phyloP scores from a whole-genome alignment of 345 rosid genomes.

The Lenwebbia sp. region DNA sequence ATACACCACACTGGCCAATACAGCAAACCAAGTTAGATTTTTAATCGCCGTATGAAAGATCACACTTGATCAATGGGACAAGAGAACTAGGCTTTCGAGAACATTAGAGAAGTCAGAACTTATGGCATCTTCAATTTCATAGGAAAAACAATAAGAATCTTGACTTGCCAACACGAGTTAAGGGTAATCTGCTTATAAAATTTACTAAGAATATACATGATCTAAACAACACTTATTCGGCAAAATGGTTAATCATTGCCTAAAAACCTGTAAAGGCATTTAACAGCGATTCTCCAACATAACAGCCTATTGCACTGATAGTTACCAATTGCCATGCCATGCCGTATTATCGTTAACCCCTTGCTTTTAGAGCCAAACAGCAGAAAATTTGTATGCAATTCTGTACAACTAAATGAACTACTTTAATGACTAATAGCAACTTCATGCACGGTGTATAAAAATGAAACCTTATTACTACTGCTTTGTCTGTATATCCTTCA shows the following conservation, averaged over 20 bases:
- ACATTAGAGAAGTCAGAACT: not conserved
- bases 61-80: not conserved
- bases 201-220: not conserved
- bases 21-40: not conserved
- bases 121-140: not conserved
- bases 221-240: not conserved
- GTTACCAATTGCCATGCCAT: not conserved
- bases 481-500: conserved; percentile 84
- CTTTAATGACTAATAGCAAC: not conserved
- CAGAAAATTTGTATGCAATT: not conserved
- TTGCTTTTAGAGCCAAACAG: not conserved
- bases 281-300: not conserved
- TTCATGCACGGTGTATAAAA: not conserved
- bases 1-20: not conserved
- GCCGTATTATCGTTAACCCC: not conserved
- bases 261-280: not conserved
- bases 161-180: not conserved
- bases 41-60: not conserved
- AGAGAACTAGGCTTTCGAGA: not conserved
- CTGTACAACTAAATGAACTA: not conserved
- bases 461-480: conserved; percentile 70
- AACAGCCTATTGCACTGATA: not conserved
- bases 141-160: not conserved
- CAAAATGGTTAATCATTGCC: not conserved
- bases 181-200: not conserved